Evolutionary conservation across 2,329 filamentous ascomycete species (phyloP).

Genomic region (Chlorencoelia australis): DNA sequence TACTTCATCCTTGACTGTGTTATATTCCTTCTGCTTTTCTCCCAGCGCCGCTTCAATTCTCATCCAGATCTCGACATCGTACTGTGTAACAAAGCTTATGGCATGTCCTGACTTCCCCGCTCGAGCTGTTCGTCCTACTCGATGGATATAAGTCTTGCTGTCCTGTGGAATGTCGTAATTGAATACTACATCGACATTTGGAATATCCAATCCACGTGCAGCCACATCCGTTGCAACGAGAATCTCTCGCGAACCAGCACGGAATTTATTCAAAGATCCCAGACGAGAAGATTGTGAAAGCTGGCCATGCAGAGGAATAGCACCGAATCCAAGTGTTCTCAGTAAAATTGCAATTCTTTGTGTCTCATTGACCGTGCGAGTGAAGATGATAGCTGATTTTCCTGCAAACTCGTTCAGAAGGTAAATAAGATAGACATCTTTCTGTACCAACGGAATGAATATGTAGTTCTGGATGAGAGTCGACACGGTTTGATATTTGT

Average conservation of each 20-base stretch:
- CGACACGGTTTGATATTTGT: slow-evolving; percentile 84
- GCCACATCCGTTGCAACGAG: slow-evolving; percentile 93
- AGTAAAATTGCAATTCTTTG: slow-evolving; percentile 78
- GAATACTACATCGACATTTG: slow-evolving; percentile 77
- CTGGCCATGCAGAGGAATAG: slow-evolving; percentile 88
- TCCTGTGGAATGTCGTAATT: slow-evolving; percentile 80
- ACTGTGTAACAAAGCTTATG: slow-evolving; percentile 75
- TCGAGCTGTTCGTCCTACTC: slow-evolving; percentile 79
- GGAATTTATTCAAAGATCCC: slow-evolving; percentile 85
- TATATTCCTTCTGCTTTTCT: slow-evolving; percentile 62
- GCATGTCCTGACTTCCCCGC: slow-evolving; percentile 78
- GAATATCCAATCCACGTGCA: slow-evolving; percentile 84
- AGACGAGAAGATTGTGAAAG: slow-evolving; percentile 80
- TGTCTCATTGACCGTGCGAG: slow-evolving; percentile 82
- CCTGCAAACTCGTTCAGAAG: slow-evolving; percentile 79
- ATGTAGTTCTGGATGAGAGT: slow-evolving; percentile 80
- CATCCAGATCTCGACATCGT: slow-evolving; percentile 71
- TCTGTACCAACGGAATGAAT: slow-evolving; percentile 76
- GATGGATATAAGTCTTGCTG: slow-evolving; percentile 83
- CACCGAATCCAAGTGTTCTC: slow-evolving; percentile 74
- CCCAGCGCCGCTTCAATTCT: slow-evolving; percentile 76
- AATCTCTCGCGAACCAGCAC: slow-evolving; percentile 68
- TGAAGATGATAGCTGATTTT: slow-evolving; percentile 84
- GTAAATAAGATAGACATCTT: slow-evolving; percentile 83
- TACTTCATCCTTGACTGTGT: slow-evolving; percentile 69